These are phyloP conservation scores for Sphagnurus paluster DNA, from an alignment of 1,284 basidiomycete genomes.

Conservation along the genomic window DNA sequence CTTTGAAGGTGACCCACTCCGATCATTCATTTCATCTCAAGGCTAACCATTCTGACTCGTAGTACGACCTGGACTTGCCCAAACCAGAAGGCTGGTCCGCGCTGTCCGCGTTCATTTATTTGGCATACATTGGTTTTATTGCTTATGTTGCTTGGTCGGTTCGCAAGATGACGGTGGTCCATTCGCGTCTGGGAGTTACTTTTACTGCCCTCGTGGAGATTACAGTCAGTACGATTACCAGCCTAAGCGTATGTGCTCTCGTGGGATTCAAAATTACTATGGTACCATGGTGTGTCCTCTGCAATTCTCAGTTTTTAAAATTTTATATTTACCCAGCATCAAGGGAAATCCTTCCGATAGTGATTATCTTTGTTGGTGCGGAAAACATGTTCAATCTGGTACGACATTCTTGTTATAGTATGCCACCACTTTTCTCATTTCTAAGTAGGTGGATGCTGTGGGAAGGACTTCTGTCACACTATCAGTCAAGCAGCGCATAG, in stretches of 20 bases:
- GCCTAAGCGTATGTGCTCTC: constrained; percentile 87
- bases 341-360: constrained; percentile 87
- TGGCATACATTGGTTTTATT: constrained; percentile 81
- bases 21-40: constrained; percentile 4
- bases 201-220: constrained; percentile 94
- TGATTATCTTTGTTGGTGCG: constrained; percentile 93
- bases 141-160: constrained; percentile 80
- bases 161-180: constrained; percentile 80
- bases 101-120: constrained; percentile 72
- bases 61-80: constrained; percentile 54
- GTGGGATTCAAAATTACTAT: constrained; percentile 84
- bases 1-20: constrained; percentile 57
- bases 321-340: constrained; percentile 5
- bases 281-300: constrained; percentile 73
- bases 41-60: constrained; percentile 11
- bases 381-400: constrained; percentile 98
- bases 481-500: constrained; percentile 91
- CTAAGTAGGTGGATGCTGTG: constrained; percentile 80
- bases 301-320: constrained; percentile 4
- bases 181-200: constrained; percentile 89
- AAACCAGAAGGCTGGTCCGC: constrained; percentile 49
- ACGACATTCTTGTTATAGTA: constrained; percentile 26
- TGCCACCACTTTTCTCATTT: constrained; percentile 2
- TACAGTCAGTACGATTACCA: constrained; percentile 89
- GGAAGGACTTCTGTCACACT: constrained; percentile 87